Conservation (phyloP, 768 basidiomycete genomes). For the Hypholoma fasciculare region DNA sequence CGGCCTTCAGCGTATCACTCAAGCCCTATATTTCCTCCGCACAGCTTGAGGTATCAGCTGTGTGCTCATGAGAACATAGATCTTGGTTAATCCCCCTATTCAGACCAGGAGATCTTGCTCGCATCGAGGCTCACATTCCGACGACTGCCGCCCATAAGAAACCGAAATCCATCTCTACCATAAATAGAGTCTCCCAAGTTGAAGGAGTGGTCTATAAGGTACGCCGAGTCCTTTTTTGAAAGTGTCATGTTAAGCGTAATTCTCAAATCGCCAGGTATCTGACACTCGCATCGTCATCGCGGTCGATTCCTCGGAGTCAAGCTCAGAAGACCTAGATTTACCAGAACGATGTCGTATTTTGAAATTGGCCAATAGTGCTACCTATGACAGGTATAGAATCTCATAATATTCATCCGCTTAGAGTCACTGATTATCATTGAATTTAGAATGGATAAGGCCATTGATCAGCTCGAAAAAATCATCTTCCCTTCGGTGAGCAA, state of each 20-base stretch:
- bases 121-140: slow-evolving; percentile 73
- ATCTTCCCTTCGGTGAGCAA: slow-evolving; percentile 20
- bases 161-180: slow-evolving; percentile 38
- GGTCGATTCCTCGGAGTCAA: slow-evolving; percentile 61
- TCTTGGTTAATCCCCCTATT: slow-evolving; percentile 9
- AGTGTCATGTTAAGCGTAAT: background rate
- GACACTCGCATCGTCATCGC: slow-evolving; percentile 83
- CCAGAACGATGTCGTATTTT: slow-evolving; percentile 84
- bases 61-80: background rate
- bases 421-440: background rate
- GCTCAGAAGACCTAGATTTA: slow-evolving; percentile 68
- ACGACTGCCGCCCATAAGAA: slow-evolving; percentile 38
- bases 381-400: slow-evolving; percentile 71
- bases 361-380: slow-evolving; percentile 91
- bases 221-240: slow-evolving; percentile 1
- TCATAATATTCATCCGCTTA: background rate
- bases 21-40: slow-evolving; percentile 74
- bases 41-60: slow-evolving; percentile 69
- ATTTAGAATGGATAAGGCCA: slow-evolving; percentile 82
- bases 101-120: slow-evolving; percentile 87
- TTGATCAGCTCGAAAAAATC: slow-evolving; percentile 58
- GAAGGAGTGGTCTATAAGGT: slow-evolving; percentile 93
- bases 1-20: slow-evolving; percentile 80
- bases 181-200: slow-evolving; percentile 37
- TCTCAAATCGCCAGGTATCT: slow-evolving; percentile 53